Percentiles rank a stretch among this genome's conserved stretches.
Conservation (phyloP, 805 yeast genomes). For the Saturnispora zaruensis region DNA sequence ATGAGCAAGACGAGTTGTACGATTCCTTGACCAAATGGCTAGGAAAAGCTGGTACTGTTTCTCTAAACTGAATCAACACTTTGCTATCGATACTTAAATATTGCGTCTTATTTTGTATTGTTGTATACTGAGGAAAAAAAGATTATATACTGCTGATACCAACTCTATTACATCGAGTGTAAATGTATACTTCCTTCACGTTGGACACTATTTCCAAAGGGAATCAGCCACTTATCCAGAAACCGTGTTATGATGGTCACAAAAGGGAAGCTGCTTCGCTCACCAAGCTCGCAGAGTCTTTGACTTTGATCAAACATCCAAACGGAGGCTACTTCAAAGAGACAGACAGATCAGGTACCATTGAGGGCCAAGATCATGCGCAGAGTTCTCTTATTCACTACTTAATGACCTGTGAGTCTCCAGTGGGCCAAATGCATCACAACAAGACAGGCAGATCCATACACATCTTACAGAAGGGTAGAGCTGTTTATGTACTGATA, state of each 20-base stretch:
- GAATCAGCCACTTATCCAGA: constrained; percentile 13
- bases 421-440: constrained; percentile 42
- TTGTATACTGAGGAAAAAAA: neutral
- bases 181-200: constrained; percentile 13
- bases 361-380: neutral
- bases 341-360: constrained; percentile 39
- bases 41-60: constrained; percentile 36
- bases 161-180: too few relatives aligned
- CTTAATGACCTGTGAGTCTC: constrained; percentile 41
- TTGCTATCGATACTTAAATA: neutral
- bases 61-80: neutral
- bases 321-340: constrained; percentile 54
- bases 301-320: constrained; percentile 35
- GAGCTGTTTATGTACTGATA: constrained; percentile 46
- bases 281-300: constrained; percentile 28
- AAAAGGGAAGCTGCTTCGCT: constrained; percentile 17
- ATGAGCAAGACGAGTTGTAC: constrained; percentile 46
- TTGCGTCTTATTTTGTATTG: neutral
- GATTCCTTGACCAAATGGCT: constrained; percentile 49
- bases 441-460: constrained; percentile 42
- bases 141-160: too few relatives aligned
- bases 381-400: constrained; percentile 44
- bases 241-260: constrained; percentile 20
- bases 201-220: constrained; percentile 17
- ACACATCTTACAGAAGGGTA: constrained; percentile 47